Evolutionary conservation across 306 rosid species (phyloP).

Genomic region (Citrullus amarus): DNA sequence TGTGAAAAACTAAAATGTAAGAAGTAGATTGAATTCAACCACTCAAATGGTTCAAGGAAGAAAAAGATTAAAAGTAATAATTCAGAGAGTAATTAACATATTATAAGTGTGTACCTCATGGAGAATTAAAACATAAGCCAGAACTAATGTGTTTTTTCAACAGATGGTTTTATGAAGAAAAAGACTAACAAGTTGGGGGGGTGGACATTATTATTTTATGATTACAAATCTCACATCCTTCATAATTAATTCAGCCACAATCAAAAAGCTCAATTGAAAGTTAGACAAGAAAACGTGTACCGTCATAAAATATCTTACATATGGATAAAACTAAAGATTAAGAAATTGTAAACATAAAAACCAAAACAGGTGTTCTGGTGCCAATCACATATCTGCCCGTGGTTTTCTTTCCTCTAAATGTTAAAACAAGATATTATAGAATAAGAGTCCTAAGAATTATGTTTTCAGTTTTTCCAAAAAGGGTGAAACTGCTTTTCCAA

Average conservation of each 20-base stretch:
- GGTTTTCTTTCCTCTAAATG: not conserved
- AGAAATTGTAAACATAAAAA: not conserved
- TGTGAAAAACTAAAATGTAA: not conserved
- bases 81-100: not conserved
- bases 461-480: not conserved
- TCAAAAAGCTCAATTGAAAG: not conserved
- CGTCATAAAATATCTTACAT: not conserved
- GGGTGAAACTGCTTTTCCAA: not conserved
- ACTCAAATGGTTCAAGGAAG: not conserved
- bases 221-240: not conserved
- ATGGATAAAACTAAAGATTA: not conserved
- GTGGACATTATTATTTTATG: not conserved
- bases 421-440: not conserved
- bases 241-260: not conserved
- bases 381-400: not conserved
- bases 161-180: not conserved
- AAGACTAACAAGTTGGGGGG: not conserved
- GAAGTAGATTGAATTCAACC: not conserved
- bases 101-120: not conserved
- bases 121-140: not conserved
- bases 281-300: not conserved
- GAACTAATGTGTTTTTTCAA: not conserved
- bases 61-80: not conserved
- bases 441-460: not conserved
- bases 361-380: not conserved